phyloP scores from a whole-genome alignment of 2,329 filamentous ascomycete species.

The Lithohypha guttulata region DNA sequence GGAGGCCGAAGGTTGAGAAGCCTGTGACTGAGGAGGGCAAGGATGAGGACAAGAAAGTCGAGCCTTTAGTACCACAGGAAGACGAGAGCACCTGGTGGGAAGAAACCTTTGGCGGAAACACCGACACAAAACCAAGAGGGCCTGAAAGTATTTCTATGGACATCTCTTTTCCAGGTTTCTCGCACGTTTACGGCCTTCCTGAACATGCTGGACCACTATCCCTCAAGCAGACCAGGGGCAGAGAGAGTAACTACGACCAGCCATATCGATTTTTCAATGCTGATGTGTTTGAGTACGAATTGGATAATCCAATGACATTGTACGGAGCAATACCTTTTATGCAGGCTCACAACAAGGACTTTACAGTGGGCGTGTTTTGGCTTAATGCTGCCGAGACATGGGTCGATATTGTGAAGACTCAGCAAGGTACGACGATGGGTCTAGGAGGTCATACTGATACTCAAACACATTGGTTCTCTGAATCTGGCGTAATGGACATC shows the following conservation, averaged over 20 bases:
- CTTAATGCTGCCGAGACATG: slow-evolving; percentile 94
- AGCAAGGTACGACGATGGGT: slow-evolving; percentile 58
- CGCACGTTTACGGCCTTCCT: slow-evolving; percentile 86
- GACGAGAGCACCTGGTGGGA: slow-evolving; percentile 97
- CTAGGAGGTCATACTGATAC: slow-evolving; percentile 58
- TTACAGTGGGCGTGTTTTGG: slow-evolving; percentile 94
- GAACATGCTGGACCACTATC: slow-evolving; percentile 85
- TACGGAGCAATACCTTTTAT: slow-evolving; percentile 97
- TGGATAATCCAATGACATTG: slow-evolving; percentile 95
- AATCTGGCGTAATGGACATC: slow-evolving; percentile 77
- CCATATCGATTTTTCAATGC: slow-evolving; percentile 93
- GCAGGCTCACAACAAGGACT: slow-evolving; percentile 90
- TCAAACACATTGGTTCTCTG: slow-evolving; percentile 93
- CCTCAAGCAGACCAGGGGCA: slow-evolving; percentile 76
- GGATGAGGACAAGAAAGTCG: slow-evolving; percentile 30
- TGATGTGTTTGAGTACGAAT: slow-evolving; percentile 94
- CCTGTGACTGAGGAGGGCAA: slow-evolving; percentile 34
- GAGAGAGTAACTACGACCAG: slow-evolving; percentile 71
- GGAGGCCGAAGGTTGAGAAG: slow-evolving; percentile 71
- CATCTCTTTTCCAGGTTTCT: slow-evolving; percentile 83
- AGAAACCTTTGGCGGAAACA: slow-evolving; percentile 88
- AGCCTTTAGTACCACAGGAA: slow-evolving; percentile 39
- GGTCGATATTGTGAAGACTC: slow-evolving; percentile 84
- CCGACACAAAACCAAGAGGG: slow-evolving; percentile 86
- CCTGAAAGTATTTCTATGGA: slow-evolving; percentile 87